phyloP scores from a whole-genome alignment of 2,329 filamentous ascomycete species.

The Cylindrodendrum hubeiense region DNA sequence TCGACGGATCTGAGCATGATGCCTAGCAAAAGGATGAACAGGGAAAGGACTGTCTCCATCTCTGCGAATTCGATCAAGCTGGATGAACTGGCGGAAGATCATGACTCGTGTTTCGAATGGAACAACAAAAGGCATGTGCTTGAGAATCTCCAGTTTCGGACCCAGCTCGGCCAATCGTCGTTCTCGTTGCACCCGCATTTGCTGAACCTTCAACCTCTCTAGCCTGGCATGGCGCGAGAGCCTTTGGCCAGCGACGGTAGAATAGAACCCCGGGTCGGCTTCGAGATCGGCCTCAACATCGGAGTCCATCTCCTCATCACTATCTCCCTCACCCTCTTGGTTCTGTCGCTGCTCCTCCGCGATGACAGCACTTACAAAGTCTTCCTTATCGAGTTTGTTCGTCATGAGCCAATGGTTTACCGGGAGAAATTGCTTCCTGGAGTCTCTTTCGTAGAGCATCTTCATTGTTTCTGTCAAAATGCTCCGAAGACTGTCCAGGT shows the following conservation, averaged over 20 bases:
- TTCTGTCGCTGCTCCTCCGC: conserved; percentile 86
- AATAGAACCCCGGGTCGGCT: conserved; percentile 41
- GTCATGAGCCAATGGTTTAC: conserved; percentile 96
- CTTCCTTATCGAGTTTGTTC: conserved; percentile 85
- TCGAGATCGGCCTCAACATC: conserved; percentile 47
- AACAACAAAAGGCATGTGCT: conserved; percentile 97
- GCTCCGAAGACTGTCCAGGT: conserved; percentile 82
- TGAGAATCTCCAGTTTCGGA: conserved; percentile 88
- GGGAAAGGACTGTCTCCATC: conserved; percentile 31
- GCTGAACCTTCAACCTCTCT: conserved; percentile 72
- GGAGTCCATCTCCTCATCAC: conserved; percentile 49
- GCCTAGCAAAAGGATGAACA: conserved; percentile 60
- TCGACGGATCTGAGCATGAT: conserved; percentile 84
- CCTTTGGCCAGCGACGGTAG: conserved; percentile 65
- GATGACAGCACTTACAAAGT: conserved; percentile 88
- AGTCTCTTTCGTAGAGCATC: conserved; percentile 94
- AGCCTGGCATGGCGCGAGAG: conserved; percentile 73
- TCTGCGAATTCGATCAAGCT: conserved; percentile 68
- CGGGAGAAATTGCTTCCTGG: conserved; percentile 85
- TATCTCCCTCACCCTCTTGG: conserved; percentile 59
- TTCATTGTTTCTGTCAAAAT: conserved; percentile 83
- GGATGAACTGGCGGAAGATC: conserved; percentile 94
- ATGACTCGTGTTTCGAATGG: conserved; percentile 92
- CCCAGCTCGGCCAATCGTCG: conserved; percentile 83
- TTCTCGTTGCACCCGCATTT: conserved; percentile 75